Percentiles rank a stretch among this genome's conserved stretches.
Evolutionary conservation across 164 flowering plant genomes (phyloP).

Genomic region (Echeveria elegans): DNA sequence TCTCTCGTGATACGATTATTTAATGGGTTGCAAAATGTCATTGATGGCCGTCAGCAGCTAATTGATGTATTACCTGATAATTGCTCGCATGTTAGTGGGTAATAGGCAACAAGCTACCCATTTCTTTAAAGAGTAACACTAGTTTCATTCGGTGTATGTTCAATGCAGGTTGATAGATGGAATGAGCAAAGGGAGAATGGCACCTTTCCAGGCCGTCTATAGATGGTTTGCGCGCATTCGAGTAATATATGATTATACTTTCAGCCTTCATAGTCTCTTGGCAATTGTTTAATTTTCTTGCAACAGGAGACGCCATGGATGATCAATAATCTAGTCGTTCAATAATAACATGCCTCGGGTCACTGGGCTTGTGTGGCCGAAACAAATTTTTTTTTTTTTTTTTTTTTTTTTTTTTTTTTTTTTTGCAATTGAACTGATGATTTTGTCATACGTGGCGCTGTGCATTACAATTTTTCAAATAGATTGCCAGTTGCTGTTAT

Average conservation of each 20-base stretch:
- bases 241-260: background rate
- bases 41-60: background rate
- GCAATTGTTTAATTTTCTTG: constrained; percentile 2
- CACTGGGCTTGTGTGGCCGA: too few species aligned
- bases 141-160: background rate
- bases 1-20: too few species aligned
- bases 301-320: background rate
- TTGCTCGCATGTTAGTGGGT: too few species aligned
- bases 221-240: background rate
- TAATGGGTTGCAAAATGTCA: too few species aligned
- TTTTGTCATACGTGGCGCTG: too few species aligned
- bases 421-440: too few species aligned
- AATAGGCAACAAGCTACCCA: background rate
- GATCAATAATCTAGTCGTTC: too few species aligned
- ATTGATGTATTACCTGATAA: background rate
- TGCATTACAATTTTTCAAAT: too few species aligned
- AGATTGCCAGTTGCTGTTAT: too few species aligned
- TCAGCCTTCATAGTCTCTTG: background rate
- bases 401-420: too few species aligned
- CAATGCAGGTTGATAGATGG: constrained; percentile 53
- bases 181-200: constrained; percentile 70
- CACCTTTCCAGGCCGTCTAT: constrained; percentile 57
- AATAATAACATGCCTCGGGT: too few species aligned
- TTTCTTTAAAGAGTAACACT: background rate
- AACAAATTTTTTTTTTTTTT: too few species aligned